Percentiles rank a stretch among this genome's conserved stretches.
Evolutionary conservation across 2,329 filamentous ascomycete genomes (phyloP).

Genomic region (Cercospora citrullina): DNA sequence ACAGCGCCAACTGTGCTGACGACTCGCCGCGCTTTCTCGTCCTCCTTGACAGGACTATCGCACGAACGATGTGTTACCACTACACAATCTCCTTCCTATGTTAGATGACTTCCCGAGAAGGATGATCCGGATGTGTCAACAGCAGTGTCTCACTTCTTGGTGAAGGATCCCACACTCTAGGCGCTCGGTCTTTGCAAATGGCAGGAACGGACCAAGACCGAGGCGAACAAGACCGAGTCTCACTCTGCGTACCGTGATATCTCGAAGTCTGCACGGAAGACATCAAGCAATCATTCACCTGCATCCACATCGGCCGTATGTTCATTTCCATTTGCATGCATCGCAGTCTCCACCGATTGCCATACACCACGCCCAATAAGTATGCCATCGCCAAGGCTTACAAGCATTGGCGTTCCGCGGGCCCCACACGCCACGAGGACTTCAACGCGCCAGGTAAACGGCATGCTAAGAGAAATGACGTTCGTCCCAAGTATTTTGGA

Average conservation of each 20-base stretch:
- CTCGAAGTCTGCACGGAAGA: not conserved
- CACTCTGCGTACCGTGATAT: not conserved
- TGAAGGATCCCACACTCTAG: not conserved
- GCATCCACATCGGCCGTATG: not conserved
- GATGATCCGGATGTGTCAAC: not conserved
- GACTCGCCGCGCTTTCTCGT: not conserved
- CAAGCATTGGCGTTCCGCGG: constrained; percentile 11
- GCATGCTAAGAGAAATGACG: constrained; percentile 12
- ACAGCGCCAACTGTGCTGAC: not conserved
- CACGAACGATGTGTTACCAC: not conserved
- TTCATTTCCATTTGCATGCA: not conserved
- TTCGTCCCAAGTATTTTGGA: constrained; percentile 3
- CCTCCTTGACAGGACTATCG: not conserved
- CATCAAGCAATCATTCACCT: not conserved
- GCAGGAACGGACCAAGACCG: not conserved
- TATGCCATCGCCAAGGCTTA: not conserved
- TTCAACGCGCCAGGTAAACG: not conserved
- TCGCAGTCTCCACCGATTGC: not conserved
- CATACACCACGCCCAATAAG: not conserved
- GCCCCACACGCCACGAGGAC: constrained; percentile 2
- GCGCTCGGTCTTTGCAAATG: not conserved
- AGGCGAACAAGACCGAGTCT: not conserved
- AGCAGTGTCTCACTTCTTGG: not conserved
- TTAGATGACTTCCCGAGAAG: not conserved
- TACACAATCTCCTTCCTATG: not conserved